Base-by-base conservation (phyloP, 176 grass and related monocot genomes). In the Echinochloa phyllopogon region DNA sequence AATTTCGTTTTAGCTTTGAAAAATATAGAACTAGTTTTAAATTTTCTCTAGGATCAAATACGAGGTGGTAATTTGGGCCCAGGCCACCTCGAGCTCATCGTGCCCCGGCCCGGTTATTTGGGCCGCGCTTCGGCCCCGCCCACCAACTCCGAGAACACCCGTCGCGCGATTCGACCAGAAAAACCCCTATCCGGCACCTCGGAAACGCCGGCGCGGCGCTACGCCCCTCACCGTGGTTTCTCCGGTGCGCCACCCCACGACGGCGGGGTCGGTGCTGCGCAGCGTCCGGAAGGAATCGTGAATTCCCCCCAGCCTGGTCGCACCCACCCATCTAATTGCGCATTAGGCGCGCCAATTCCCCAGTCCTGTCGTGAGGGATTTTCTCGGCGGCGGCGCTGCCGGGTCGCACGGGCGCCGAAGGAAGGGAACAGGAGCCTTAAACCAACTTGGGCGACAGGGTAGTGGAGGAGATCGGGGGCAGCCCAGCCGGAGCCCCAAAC, bases 141-240 rank as follows among this genome's bases (percentile, higher is more conserved):
- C 23, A 71, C 20, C 41, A 45, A 24, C 67, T 33, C 10, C 21
- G 41, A 70, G 67, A 44, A 27, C 23, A 29, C 45, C 45, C 70
- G 45, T 50, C 24, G 45, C 69, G n/a, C 69, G 25, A 48, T 17
- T 73, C 70, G 24, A 10, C 71, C 9, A 60, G 15, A 51, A 29
- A 25, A 51, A 51, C 10, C 7, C 71, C 44, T 44, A 38, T 39
- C 44, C n/a, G 69, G 69, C 44, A 72, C 44, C 69, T 72, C 15
- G 70, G 45, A 16, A 18, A 33, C 45, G 70, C 70, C 47, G 70
- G 25, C 70, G 45, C 41, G n/a, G 69, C 15, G 68, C 68, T 11
- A 25, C 45, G 70, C 45, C 44, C 70, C 45, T 50, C 43, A 29
- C 70, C 24, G 70, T 72, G 68, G 47, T 71, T 71, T 71, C 69